phyloP scores from a whole-genome alignment of 2,329 filamentous ascomycete genomes.

The Diaporthe nobilis region DNA sequence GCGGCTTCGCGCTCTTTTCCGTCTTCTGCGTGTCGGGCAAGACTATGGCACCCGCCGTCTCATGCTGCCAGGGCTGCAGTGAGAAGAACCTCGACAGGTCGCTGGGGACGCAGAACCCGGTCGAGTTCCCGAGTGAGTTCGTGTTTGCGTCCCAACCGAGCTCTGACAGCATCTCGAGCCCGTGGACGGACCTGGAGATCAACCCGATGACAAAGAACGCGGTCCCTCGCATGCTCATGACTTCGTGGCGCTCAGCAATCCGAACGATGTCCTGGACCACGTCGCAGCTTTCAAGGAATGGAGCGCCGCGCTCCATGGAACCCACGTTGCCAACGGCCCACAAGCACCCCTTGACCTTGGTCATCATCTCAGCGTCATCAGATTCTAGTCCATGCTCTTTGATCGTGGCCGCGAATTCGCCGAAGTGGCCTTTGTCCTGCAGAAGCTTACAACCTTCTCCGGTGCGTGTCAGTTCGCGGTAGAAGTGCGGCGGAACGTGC shows the following conservation, averaged over 20 bases:
- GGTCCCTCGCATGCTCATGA: slow-evolving; percentile 94
- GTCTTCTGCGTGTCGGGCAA: slow-evolving; percentile 69
- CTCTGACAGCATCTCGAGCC: slow-evolving; percentile 90
- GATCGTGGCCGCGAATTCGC: slow-evolving; percentile 91
- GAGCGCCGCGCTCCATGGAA: slow-evolving; percentile 96
- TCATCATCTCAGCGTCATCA: slow-evolving; percentile 86
- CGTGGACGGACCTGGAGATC: slow-evolving; percentile 92
- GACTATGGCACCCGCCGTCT: slow-evolving; percentile 61
- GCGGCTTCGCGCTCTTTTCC: slow-evolving; percentile 58
- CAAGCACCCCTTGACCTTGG: slow-evolving; percentile 95
- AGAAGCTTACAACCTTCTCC: slow-evolving; percentile 92
- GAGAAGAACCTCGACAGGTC: slow-evolving; percentile 85
- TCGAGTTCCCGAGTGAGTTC: slow-evolving; percentile 83
- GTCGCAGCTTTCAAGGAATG: slow-evolving; percentile 91
- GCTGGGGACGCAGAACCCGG: slow-evolving; percentile 89
- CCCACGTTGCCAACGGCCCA: slow-evolving; percentile 99
- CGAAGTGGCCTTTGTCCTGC: slow-evolving; percentile 94
- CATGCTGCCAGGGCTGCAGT: slow-evolving; percentile 72
- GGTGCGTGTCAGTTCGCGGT: slow-evolving; percentile 93
- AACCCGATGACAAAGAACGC: slow-evolving; percentile 96
- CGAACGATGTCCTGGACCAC: slow-evolving; percentile 89
- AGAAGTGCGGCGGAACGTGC: slow-evolving; percentile 96
- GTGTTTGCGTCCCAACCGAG: slow-evolving; percentile 94
- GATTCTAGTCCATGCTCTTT: slow-evolving; percentile 88
- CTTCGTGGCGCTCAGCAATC: slow-evolving; percentile 89